These are phyloP conservation scores for Rachicladosporium sp. DNA, from an alignment of 2,329 filamentous ascomycete species.

Conservation along the genomic window DNA sequence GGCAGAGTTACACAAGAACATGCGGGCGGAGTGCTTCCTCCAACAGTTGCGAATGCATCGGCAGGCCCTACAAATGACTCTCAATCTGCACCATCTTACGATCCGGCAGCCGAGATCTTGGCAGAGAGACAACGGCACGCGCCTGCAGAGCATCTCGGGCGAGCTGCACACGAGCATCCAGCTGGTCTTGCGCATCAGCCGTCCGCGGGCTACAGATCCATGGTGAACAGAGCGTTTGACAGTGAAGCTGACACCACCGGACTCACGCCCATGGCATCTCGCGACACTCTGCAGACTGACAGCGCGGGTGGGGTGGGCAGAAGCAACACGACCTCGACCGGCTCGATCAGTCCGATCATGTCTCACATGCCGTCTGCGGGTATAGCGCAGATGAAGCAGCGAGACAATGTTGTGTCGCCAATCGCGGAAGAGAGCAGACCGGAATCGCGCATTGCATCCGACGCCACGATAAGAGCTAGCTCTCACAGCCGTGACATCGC, in stretches of 20 bases:
- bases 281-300: conserved; percentile 24
- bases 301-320: conserved; percentile 19
- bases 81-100: not conserved
- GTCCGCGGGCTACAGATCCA: conserved; percentile 13
- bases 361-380: conserved; percentile 39
- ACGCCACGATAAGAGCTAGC: conserved; percentile 14
- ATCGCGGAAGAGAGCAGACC: conserved; percentile 45
- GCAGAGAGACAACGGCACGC: conserved; percentile 1
- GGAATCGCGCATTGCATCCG: conserved; percentile 22
- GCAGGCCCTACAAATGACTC: not conserved
- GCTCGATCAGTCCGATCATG: conserved; percentile 55
- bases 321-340: conserved; percentile 51
- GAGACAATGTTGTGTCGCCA: conserved; percentile 36
- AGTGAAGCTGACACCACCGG: conserved; percentile 43
- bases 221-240: conserved; percentile 55
- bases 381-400: conserved; percentile 22
- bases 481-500: conserved; percentile 18
- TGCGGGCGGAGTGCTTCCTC: too few relatives aligned
- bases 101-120: conserved; percentile 4
- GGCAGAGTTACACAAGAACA: too few relatives aligned
- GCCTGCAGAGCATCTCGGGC: conserved; percentile 2
- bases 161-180: conserved; percentile 2
- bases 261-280: conserved; percentile 29
- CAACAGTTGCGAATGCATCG: too few relatives aligned
- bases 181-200: conserved; percentile 4